Percentiles rank a stretch among this genome's conserved stretches.
These are phyloP conservation scores for Helianthus annuus DNA, from an alignment of 129 eudicot genomes.

Conservation along the genomic window DNA sequence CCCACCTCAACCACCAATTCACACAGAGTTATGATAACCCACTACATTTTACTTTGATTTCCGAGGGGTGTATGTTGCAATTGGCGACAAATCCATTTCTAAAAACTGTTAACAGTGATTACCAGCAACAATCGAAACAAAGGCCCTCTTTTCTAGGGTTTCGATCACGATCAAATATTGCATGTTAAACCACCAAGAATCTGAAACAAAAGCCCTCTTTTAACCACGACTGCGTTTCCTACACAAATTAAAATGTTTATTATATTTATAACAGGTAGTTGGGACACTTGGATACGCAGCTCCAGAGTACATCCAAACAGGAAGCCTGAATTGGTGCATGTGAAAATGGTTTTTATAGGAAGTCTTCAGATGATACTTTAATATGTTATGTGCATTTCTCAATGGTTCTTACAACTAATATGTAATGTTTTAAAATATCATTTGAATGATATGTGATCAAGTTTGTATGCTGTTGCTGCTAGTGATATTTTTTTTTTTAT, in stretches of 20 bases:
- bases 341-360: constrained; percentile 8
- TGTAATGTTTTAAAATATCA: constrained; percentile 15
- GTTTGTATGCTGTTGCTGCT: constrained; percentile 1
- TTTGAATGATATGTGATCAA: constrained; percentile 8
- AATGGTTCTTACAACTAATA: not conserved
- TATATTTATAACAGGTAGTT: constrained; percentile 50
- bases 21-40: too few relatives aligned
- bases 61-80: constrained; percentile 34
- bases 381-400: constrained; percentile 5
- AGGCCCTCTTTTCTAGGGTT: constrained; percentile 24
- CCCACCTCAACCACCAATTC: too few relatives aligned
- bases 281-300: constrained; percentile 96
- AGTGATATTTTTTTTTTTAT: not conserved
- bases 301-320: constrained; percentile 81
- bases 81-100: constrained; percentile 52
- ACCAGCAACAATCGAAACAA: constrained; percentile 8
- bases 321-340: constrained; percentile 11
- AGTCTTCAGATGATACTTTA: constrained; percentile 7
- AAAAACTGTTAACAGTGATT: not conserved
- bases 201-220: too few relatives aligned
- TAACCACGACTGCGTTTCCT: not conserved
- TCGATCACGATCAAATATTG: constrained; percentile 17
- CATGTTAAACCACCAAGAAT: not conserved
- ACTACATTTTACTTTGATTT: constrained; percentile 45
- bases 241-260: not conserved